phyloP scores from a whole-genome alignment of 495 filamentous ascomycete species.

The Parmelia sp. region DNA sequence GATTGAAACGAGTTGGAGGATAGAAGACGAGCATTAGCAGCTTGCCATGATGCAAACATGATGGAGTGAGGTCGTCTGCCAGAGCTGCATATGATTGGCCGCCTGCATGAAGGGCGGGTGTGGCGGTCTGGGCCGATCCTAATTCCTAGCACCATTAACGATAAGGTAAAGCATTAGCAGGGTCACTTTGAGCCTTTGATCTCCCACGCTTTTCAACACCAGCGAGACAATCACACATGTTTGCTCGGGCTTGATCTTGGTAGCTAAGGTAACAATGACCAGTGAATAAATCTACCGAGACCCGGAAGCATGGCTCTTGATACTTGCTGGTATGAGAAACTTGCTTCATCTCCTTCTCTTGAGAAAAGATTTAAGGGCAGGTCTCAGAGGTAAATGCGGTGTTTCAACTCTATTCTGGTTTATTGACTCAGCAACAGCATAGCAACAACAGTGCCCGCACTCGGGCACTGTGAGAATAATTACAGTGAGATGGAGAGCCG shows the following conservation, averaged over 20 bases:
- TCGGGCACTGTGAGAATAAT: neutral
- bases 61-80: constrained; percentile 3
- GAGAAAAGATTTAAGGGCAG: too few relatives aligned
- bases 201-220: neutral
- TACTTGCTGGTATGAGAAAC: too few relatives aligned
- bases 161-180: too few relatives aligned
- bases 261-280: too few relatives aligned
- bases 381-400: too few relatives aligned
- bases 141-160: too few relatives aligned
- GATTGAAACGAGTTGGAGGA: neutral
- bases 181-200: neutral
- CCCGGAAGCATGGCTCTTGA: too few relatives aligned
- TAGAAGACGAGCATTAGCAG: neutral
- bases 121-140: neutral
- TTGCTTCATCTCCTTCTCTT: too few relatives aligned
- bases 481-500: neutral
- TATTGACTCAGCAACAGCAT: neutral
- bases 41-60: neutral
- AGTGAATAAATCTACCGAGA: too few relatives aligned
- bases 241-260: too few relatives aligned
- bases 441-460: neutral
- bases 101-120: neutral
- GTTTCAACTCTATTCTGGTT: too few relatives aligned
- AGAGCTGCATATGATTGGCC: neutral
- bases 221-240: too few relatives aligned